Base-by-base conservation (phyloP, 192 early-diverging fungal species). In the Phlyctochytrium arcticum region DNA sequence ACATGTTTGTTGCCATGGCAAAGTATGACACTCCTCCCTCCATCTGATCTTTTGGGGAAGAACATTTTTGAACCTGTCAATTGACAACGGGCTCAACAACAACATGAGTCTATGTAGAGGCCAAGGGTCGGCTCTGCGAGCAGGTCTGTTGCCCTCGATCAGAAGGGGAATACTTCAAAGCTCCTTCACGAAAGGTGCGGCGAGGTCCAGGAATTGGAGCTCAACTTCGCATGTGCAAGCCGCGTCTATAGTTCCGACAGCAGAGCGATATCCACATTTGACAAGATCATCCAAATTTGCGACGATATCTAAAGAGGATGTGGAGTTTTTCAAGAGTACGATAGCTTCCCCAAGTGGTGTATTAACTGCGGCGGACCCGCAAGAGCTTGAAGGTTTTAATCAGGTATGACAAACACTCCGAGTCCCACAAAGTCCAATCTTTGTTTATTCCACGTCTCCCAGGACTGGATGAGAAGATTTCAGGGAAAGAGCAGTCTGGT, bases 391-490 rank as follows among this genome's bases (percentile, higher is more conserved):
- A 36, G 53, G 63, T 9, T 81, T 64, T 69, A 81, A 81, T 68
- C 60, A 77, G 75, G 75, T 77, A 44, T 7, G 32, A 5, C 4
- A 32, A 19, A 27, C 50, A 15, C 5, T 53, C 24, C 29, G 50
- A 19, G 6, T 24, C 31, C 23, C 30, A 15, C 36, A 68, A 17
- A 19, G 29, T 21, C 2, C 29, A 27, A 27, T 29, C 30, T 17
- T 53, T 53, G 29, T 26, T 26, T 15, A 53, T 15, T 19, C 10
- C 50, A 53, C 50, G 4, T 39, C 34, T 26, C 30, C 31, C 62
- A 77, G 48, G 96, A 99, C 75, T 99, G 95, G 95, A 87, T 99
- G 84, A 81, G 82, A 66, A 96, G 96, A 77, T 99, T 92, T 76
- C 78, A 88, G 21, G 96, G 96, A 12, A 75, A 82, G 53, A 90